Evolutionary conservation across 139 green algal genomes (phyloP).

Genomic region (Nannochloris sp.): DNA sequence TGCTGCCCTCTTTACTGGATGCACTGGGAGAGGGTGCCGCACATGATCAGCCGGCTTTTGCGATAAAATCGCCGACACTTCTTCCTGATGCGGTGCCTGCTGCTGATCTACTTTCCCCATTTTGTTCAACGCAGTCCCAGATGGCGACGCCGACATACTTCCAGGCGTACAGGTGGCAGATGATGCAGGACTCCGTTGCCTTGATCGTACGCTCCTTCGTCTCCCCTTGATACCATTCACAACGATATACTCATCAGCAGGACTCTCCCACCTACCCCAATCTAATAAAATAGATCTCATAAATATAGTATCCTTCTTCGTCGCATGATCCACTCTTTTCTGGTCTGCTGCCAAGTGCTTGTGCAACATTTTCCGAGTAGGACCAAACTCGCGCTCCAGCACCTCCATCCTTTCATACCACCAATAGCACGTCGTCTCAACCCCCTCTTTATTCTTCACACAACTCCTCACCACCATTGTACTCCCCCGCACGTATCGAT

Average conservation of each 20-base stretch:
- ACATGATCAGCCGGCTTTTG: neutral
- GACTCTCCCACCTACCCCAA: conserved; percentile 23
- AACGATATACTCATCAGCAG: conserved; percentile 32
- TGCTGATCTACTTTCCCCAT: neutral
- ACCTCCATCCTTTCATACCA: conserved; percentile 26
- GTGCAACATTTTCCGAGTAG: neutral
- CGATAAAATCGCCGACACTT: too few relatives aligned
- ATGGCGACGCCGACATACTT: neutral
- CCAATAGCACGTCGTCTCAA: conserved; percentile 19
- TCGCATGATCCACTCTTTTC: conserved; percentile 18
- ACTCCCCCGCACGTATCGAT: conserved; percentile 13
- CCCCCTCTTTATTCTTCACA: neutral
- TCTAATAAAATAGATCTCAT: conserved; percentile 24
- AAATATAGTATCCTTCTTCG: conserved; percentile 18
- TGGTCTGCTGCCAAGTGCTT: conserved; percentile 19
- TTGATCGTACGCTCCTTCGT: neutral
- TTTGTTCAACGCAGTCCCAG: neutral
- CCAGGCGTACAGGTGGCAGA: neutral
- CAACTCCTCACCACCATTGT: conserved; percentile 26
- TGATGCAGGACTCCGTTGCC: neutral
- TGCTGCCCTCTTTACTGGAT: conserved; percentile 2
- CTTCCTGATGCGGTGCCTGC: neutral
- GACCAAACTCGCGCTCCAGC: conserved; percentile 12
- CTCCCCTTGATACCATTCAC: neutral
- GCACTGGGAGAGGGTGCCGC: neutral